Conservation (phyloP, 176 grass and related monocot species). For the Cocos nucifera region DNA sequence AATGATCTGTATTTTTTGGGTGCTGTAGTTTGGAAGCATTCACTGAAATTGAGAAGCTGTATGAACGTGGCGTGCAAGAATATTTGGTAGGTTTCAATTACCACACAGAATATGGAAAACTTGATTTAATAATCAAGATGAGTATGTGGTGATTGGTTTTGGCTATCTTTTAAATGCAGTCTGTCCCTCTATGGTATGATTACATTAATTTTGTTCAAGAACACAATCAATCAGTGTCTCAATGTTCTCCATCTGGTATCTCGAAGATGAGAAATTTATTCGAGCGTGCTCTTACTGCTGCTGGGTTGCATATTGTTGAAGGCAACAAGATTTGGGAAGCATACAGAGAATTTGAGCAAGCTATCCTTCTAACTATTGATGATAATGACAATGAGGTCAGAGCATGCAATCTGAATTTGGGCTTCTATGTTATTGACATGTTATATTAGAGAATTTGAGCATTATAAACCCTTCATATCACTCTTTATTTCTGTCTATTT, state of each 20-base stretch:
- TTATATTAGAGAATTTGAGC: no score
- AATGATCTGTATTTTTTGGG: not conserved
- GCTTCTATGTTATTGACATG: not conserved
- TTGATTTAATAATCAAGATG: not conserved
- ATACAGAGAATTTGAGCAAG: conserved; percentile 91
- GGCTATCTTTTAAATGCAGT: conserved; percentile 39
- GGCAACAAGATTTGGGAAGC: conserved; percentile 83
- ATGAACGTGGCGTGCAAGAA: conserved; percentile 77
- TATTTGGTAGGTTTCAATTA: conserved; percentile 61
- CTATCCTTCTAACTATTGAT: conserved; percentile 53
- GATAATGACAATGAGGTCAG: conserved; percentile 44
- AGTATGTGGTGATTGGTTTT: conserved; percentile 17
- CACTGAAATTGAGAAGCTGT: conserved; percentile 59
- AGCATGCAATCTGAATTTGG: not conserved
- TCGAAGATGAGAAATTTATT: conserved; percentile 86
- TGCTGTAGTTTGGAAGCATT: conserved; percentile 56
- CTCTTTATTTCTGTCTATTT: not conserved
- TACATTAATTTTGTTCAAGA: conserved; percentile 86
- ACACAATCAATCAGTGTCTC: conserved; percentile 53
- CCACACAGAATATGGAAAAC: not conserved
- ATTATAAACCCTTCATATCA: no score
- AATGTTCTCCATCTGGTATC: conserved; percentile 52
- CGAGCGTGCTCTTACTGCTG: conserved; percentile 71
- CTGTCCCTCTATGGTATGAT: conserved; percentile 67
- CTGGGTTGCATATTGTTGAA: conserved; percentile 62